These are phyloP conservation scores for Linnemannia hyalina DNA, from an alignment of 192 early-diverging fungal species.

Conservation along the genomic window DNA sequence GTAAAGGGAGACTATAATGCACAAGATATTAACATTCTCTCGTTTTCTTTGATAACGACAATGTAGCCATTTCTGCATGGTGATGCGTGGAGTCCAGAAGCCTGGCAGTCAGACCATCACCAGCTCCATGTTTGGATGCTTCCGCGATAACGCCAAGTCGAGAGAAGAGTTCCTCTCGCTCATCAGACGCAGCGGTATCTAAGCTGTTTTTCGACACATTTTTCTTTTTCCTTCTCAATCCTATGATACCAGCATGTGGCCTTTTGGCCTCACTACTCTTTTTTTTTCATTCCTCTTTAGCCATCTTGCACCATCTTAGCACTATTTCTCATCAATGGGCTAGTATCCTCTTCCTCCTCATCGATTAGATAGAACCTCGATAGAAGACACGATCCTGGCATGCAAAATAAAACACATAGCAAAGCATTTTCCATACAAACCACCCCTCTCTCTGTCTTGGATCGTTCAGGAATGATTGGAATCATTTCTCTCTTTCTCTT, in stretches of 20 bases:
- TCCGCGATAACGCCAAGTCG: conserved; percentile 92
- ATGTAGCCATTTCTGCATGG: conserved; percentile 94
- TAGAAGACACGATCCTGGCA: neutral
- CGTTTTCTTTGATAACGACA: neutral
- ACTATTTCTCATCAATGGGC: neutral
- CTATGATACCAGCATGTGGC: conserved; percentile 8
- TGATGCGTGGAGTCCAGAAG: conserved; percentile 98
- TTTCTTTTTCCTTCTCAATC: neutral
- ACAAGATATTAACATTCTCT: neutral
- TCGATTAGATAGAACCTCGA: neutral
- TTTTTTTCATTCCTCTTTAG: neutral
- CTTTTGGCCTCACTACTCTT: neutral
- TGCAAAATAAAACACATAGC: neutral
- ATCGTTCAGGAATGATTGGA: conserved; percentile 37
- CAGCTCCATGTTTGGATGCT: conserved; percentile 96
- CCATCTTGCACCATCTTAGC: neutral
- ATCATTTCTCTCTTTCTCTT: neutral
- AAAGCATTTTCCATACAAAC: neutral
- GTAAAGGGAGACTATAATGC: neutral
- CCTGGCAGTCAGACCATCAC: conserved; percentile 96
- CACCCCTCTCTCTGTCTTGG: neutral
- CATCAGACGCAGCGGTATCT: conserved; percentile 59
- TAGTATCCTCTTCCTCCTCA: neutral
- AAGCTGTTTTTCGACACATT: neutral
- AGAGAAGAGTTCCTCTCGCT: conserved; percentile 97